Evolutionary conservation across 345 rosid species (phyloP).

Genomic region (Rubroshorea leprosula): DNA sequence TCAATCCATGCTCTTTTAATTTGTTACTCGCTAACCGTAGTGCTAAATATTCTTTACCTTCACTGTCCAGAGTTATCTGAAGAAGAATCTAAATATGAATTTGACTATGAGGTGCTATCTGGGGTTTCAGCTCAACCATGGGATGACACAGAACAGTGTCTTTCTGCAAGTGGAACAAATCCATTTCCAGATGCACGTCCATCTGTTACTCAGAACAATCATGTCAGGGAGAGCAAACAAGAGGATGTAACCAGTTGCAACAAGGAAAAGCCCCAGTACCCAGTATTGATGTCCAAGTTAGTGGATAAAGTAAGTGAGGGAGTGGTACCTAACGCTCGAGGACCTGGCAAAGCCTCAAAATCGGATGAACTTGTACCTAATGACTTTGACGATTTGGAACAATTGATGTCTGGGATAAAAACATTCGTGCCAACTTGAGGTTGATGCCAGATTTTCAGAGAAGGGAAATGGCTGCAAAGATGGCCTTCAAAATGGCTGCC

Average conservation of each 20-base stretch:
- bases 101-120: constrained; percentile 73
- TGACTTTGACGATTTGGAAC: constrained; percentile 84
- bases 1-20: too few relatives aligned
- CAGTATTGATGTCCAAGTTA: constrained; percentile 26
- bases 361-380: constrained; percentile 31
- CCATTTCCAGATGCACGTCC: constrained; percentile 14
- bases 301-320: constrained; percentile 28
- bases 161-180: constrained; percentile 43
- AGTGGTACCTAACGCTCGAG: constrained; percentile 15
- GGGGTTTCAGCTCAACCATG: constrained; percentile 69
- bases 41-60: constrained; percentile 6
- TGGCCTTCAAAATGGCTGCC: constrained; percentile 88
- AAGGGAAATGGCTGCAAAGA: constrained; percentile 84
- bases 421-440: constrained; percentile 61
- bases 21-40: constrained; percentile 1
- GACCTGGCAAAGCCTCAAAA: constrained; percentile 24
- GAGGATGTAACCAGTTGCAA: constrained; percentile 22
- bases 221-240: constrained; percentile 20
- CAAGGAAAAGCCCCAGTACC: constrained; percentile 28
- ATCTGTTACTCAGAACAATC: constrained; percentile 11
- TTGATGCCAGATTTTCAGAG: constrained; percentile 91
- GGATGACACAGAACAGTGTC: constrained; percentile 59
- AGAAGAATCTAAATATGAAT: constrained; percentile 65
- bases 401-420: constrained; percentile 87
- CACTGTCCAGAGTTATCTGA: constrained; percentile 55